Percentiles rank a stretch among this genome's conserved stretches.
These are phyloP conservation scores for Trichodelitschia bisporula DNA, from an alignment of 495 filamentous ascomycete species.

Conservation along the genomic window DNA sequence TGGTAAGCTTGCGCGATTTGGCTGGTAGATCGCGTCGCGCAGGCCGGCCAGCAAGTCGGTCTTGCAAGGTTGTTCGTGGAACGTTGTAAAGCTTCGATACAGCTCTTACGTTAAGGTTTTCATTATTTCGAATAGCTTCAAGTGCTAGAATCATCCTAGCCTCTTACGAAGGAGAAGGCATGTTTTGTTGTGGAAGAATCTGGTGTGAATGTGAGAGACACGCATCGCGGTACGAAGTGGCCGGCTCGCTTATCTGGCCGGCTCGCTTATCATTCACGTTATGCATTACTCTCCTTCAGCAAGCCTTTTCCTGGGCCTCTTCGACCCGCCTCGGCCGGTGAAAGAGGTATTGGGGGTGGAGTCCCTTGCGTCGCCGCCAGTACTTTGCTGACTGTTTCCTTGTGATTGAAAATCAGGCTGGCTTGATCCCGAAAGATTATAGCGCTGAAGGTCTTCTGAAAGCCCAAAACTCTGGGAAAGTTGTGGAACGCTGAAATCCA, in stretches of 20 bases:
- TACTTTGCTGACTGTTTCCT: too few species aligned
- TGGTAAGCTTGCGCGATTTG: constrained; percentile 12
- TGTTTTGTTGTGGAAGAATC: too few species aligned
- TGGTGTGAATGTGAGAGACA: too few species aligned
- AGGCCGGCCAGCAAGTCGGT: constrained; percentile 1
- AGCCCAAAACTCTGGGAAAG: constrained; percentile 4
- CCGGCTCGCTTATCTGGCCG: too few species aligned
- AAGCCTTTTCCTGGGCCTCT: too few species aligned
- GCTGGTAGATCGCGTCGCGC: constrained; percentile 4
- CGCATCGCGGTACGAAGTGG: too few species aligned
- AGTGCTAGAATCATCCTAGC: constrained; percentile 6
- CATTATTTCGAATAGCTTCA: constrained; percentile 2
- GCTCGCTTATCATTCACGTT: too few species aligned
- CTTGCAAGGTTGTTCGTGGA: constrained; percentile 2
- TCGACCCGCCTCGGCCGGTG: too few species aligned
- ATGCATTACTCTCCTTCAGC: too few species aligned
- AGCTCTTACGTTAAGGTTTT: constrained; percentile 1
- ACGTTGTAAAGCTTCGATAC: constrained; percentile 5
- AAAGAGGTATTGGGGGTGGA: too few species aligned
- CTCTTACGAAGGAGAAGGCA: constrained; percentile 2
- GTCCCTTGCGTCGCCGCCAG: too few species aligned
- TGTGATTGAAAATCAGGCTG: constrained; percentile 4
- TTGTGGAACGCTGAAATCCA: too few species aligned
- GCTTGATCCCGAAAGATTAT: constrained; percentile 2
- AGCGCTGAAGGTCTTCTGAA: constrained; percentile 3